A percentile compares a stretch with the other conserved stretches of the same genome.
phyloP scores from a whole-genome alignment of 2,329 filamentous ascomycete genomes.

The Aureobasidium sp. region DNA sequence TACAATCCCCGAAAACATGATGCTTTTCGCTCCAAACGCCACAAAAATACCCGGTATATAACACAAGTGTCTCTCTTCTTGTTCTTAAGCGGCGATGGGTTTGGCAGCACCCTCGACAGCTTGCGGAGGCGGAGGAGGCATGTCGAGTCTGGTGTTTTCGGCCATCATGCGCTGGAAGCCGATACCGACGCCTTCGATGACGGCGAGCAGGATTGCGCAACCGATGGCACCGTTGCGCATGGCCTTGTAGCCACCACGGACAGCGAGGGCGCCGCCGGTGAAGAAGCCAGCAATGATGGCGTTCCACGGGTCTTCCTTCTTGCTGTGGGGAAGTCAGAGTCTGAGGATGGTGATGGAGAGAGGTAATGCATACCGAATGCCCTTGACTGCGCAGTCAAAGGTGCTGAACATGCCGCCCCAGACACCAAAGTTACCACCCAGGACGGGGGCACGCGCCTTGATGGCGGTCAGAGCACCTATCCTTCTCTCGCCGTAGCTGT shows the following conservation, averaged over 20 bases:
- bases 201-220: conserved; percentile 85
- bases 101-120: conserved; percentile 12
- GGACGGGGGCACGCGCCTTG: conserved; percentile 91
- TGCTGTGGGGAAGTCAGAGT: conserved; percentile 29
- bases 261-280: conserved; percentile 84
- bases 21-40: conserved; percentile 16
- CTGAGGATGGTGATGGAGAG: not conserved
- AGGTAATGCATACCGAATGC: conserved; percentile 38
- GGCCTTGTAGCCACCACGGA: conserved; percentile 85
- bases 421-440: conserved; percentile 95
- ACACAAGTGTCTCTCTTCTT: not conserved
- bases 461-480: conserved; percentile 93
- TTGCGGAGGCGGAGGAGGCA: conserved; percentile 37
- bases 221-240: conserved; percentile 94
- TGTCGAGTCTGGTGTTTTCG: conserved; percentile 74
- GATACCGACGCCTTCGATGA: conserved; percentile 96
- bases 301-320: conserved; percentile 98
- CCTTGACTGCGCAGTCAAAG: conserved; percentile 95
- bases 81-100: conserved; percentile 17
- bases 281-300: conserved; percentile 97
- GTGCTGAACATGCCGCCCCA: conserved; percentile 96
- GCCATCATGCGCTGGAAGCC: conserved; percentile 93
- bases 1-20: not conserved
- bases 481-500: conserved; percentile 65
- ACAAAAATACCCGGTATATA: conserved; percentile 6